phyloP scores from a whole-genome alignment of 2,329 filamentous ascomycete species.

The Cercospora sp. region DNA sequence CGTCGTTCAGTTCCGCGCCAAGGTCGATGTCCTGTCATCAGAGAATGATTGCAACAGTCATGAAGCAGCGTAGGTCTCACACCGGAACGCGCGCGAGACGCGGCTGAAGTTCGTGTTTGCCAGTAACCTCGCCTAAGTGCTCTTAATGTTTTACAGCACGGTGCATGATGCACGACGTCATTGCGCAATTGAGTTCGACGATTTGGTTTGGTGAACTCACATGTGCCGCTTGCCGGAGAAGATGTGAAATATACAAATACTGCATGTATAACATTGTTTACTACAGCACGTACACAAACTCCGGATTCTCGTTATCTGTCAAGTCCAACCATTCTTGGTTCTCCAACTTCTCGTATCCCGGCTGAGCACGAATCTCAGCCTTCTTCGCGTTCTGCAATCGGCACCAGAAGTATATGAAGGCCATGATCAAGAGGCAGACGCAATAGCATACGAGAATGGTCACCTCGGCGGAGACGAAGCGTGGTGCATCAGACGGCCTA shows the following conservation, averaged over 20 bases:
- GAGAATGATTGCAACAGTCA: no score
- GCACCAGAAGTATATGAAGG: slow-evolving; percentile 66
- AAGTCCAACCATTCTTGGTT: slow-evolving; percentile 67
- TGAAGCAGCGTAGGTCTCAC: not conserved
- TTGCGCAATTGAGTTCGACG: not conserved
- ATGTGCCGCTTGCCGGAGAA: not conserved
- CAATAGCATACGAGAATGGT: slow-evolving; percentile 62
- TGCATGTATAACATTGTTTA: not conserved
- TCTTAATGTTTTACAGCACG: not conserved
- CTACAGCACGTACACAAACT: slow-evolving; percentile 57
- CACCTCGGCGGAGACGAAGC: slow-evolving; percentile 64
- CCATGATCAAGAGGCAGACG: slow-evolving; percentile 54
- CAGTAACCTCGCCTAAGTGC: not conserved
- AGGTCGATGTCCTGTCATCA: no score
- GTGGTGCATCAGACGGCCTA: slow-evolving; percentile 56
- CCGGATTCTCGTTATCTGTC: slow-evolving; percentile 62
- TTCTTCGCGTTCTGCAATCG: slow-evolving; percentile 61
- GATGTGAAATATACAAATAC: not conserved
- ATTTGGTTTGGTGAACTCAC: not conserved
- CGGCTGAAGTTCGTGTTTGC: not conserved
- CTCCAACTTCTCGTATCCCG: slow-evolving; percentile 61
- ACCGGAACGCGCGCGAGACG: not conserved
- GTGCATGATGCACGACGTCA: not conserved
- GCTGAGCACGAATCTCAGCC: slow-evolving; percentile 51
- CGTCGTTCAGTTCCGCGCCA: no score